A percentile compares a stretch with the other conserved stretches of the same genome.
phyloP scores from a whole-genome alignment of 805 yeast species.

The Candida glaebosa region DNA sequence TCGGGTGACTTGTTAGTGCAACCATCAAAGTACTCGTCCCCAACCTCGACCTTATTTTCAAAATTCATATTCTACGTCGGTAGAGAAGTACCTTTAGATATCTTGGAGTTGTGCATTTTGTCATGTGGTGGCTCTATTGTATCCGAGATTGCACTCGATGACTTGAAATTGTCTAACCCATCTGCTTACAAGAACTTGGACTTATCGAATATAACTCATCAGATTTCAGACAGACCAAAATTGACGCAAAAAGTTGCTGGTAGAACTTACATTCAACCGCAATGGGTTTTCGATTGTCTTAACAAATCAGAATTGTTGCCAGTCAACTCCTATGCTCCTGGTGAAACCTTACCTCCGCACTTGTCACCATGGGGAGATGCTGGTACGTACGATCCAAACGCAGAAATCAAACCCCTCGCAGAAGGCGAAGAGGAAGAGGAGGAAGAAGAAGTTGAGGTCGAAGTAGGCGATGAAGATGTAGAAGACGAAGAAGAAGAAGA shows the following conservation, averaged over 20 bases:
- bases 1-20: conserved; percentile 72
- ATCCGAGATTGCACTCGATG: conserved; percentile 86
- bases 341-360: conserved; percentile 94
- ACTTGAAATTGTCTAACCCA: conserved; percentile 50
- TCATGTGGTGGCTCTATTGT: conserved; percentile 84
- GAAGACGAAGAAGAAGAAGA: conserved; percentile 45
- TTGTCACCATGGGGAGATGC: conserved; percentile 99
- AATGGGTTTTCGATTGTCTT: conserved; percentile 92
- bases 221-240: conserved; percentile 90
- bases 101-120: conserved; percentile 80
- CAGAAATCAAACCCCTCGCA: conserved; percentile 36
- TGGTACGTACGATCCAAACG: conserved; percentile 83
- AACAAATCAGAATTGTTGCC: conserved; percentile 74
- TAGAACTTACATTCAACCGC: conserved; percentile 93
- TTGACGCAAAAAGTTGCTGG: conserved; percentile 76
- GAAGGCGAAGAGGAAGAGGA: conserved; percentile 33
- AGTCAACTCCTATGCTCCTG: conserved; percentile 84
- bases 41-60: conserved; percentile 64
- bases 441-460: conserved; percentile 45
- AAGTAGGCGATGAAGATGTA: conserved; percentile 47
- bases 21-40: conserved; percentile 52
- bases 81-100: conserved; percentile 92
- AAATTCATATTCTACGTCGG: conserved; percentile 82
- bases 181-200: conserved; percentile 48
- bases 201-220: conserved; percentile 78